Evolutionary conservation across 805 yeast genomes (phyloP), one percentile per base, ranked within the genome.

Genomic region (Candida silvicultrix): DNA sequence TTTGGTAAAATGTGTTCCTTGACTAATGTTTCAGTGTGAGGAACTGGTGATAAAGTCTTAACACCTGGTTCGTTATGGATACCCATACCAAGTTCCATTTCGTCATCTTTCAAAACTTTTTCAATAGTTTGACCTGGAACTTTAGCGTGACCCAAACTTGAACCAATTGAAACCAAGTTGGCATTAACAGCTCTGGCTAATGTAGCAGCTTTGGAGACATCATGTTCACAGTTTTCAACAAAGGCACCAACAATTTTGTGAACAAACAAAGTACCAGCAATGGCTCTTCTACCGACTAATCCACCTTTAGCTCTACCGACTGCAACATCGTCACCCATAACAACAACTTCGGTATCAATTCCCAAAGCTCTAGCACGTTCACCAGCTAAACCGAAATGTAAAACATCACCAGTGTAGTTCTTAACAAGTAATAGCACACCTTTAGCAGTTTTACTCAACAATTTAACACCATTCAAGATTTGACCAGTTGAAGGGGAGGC

Each of bases 41-140:
- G 97, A 55, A 90, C 78, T 45, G 74, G 73, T 18, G 67, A 67
- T 21, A 71, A 52, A n/a, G 65, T 57, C 58, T 75, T 71, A 47
- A 81, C 81, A 49, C 97, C 97, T 1, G 96, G 92, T 63, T 90
- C 97, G 59, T 90, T 90, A 65, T 90, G 97, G 49, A 90, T 90
- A 39, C 98, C 98, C 81, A 90, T 83, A 22, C 98, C 98, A 48
- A 90, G 73, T 64, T 90, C 98, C 60, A 85, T 83, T 64, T 86
- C 89, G 47, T 80, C 70, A 5, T 65, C 73, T 22, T 67, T 74
- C 50, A 88, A 74, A 46, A 66, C 62, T 29, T 71, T 69, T 57
- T 77, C 83, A 46, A 72, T 74, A 45, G 73, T 76, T 56, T 86
- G 78, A 5, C 95, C 95, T 4, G 98, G 97, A 21, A 90, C 95